Evolutionary conservation across 139 green algal species (phyloP), one percentile per base, ranked within the genome.

Genomic region (Chlorella sp.): DNA sequence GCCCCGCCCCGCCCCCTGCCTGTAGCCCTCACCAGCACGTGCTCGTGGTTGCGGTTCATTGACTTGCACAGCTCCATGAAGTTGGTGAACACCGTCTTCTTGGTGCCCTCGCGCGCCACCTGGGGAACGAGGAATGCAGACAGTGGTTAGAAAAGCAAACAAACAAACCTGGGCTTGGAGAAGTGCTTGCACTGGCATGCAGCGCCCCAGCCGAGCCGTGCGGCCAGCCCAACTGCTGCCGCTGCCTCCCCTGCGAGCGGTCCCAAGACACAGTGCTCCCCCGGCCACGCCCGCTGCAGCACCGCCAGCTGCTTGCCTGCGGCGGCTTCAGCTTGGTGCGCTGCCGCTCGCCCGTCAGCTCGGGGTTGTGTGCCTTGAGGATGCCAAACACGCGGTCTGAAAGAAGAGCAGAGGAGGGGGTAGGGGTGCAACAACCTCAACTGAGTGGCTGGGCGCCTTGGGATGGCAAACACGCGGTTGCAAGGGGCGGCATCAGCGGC

Each of bases 51-150:
- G 39, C 94, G 83, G 86, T 98, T 95, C 94, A 98, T 97, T 51
- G 82, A 86, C 86, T 97, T 98, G 93, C 96, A 98, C 70, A 99
- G 93, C 86, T 99, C 97, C 93, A 98, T 97, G 89, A 99, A 99
- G 94, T 99, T 99, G 72, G 93, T 97, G 88, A 99, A 99, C 56
- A 99, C 97, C 9, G 97, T 99, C 95, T 99, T 99, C 93, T 99
- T 99, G 57, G 97, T 99, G 56, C 97, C 97, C 92, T 99, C 97
- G 64, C 97, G 92, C 12, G 97, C 94, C 75, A 99, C 97, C 91
- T 78, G 70, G 5, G 23, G 69, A 23, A 13, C 0, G 23, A 97
- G 88, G 15, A 73, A 30, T 69, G 23, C 28, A 51, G 7, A n/a
- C n/a, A n/a, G n/a, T n/a, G n/a, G n/a, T n/a, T n/a, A n/a, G n/a